A percentile compares a stretch with the other conserved stretches of the same genome.
Conservation (phyloP, 257 asterid genomes). For the Lycium barbarum region DNA sequence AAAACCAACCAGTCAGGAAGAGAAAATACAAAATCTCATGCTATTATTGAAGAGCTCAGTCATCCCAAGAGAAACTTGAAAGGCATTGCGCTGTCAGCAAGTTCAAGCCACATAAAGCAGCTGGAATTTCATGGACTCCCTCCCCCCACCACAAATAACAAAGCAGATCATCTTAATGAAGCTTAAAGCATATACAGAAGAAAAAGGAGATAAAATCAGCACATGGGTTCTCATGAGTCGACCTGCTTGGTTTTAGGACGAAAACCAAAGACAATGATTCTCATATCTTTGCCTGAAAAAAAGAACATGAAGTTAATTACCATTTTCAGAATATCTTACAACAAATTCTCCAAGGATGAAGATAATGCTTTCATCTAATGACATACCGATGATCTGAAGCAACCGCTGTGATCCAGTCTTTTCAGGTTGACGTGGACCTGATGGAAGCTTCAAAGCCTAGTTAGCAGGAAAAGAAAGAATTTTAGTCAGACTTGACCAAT, state of each 20-base stretch:
- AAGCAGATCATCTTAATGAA: conserved; percentile 8
- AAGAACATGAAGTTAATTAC: neutral
- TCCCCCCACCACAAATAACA: neutral
- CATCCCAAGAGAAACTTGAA: conserved; percentile 17
- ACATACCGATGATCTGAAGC: conserved; percentile 93
- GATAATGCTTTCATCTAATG: conserved; percentile 11
- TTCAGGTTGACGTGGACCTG: conserved; percentile 71
- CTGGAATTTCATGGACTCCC: neutral
- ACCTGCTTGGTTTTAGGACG: conserved; percentile 97
- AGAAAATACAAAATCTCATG: conserved; percentile 22
- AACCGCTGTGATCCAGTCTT: conserved; percentile 75
- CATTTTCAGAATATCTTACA: conserved; percentile 20
- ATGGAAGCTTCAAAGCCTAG: conserved; percentile 71
- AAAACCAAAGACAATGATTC: conserved; percentile 90
- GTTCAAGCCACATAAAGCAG: conserved; percentile 23
- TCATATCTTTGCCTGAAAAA: conserved; percentile 93
- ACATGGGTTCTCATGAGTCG: conserved; percentile 39
- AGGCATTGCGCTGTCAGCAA: conserved; percentile 10
- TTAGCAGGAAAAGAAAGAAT: conserved; percentile 40
- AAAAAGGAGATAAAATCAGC: conserved; percentile 34
- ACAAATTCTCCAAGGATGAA: conserved; percentile 23
- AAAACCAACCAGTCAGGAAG: conserved; percentile 9
- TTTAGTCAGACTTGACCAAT: conserved; percentile 3
- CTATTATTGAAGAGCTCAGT: conserved; percentile 7
- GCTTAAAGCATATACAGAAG: neutral